Evolutionary conservation across 108 stramenopile species (phyloP).

Genomic region (Ochromonas danica): DNA sequence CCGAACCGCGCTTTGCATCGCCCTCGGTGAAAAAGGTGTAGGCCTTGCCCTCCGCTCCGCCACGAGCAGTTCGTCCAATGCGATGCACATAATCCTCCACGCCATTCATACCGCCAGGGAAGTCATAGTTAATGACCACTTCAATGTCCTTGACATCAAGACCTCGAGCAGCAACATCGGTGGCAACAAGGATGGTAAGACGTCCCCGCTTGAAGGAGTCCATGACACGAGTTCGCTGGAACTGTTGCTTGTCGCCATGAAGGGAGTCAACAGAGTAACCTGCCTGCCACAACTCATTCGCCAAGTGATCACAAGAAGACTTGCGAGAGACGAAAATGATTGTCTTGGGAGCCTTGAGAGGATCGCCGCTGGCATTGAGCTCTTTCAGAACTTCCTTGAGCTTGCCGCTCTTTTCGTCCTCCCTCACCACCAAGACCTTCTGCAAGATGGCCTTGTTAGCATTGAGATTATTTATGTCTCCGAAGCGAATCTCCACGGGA

Average conservation of each 20-base stretch:
- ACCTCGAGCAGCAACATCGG: constrained; percentile 33
- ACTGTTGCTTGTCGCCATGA: constrained; percentile 53
- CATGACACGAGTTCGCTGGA: constrained; percentile 48
- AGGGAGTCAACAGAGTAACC: constrained; percentile 51
- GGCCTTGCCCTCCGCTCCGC: constrained; percentile 4
- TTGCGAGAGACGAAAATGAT: constrained; percentile 46
- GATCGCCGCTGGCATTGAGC: neutral
- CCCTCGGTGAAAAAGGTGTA: constrained; percentile 28
- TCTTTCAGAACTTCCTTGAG: constrained; percentile 47
- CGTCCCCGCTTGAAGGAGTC: constrained; percentile 6
- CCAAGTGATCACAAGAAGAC: constrained; percentile 47
- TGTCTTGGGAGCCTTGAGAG: constrained; percentile 13
- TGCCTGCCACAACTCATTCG: constrained; percentile 47
- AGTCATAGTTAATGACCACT: constrained; percentile 38
- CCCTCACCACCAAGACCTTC: constrained; percentile 43
- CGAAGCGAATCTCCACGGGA: constrained; percentile 47
- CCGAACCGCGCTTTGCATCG: neutral
- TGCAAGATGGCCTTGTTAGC: constrained; percentile 56
- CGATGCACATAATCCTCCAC: constrained; percentile 38
- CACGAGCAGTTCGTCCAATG: constrained; percentile 35
- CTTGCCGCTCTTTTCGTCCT: constrained; percentile 50
- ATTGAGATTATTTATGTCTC: constrained; percentile 46
- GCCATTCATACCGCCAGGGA: constrained; percentile 22
- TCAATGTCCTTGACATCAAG: constrained; percentile 33
- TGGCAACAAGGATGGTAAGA: constrained; percentile 20